Evolutionary conservation across 768 basidiomycete species (phyloP).

Genomic region (Trametes maxima): DNA sequence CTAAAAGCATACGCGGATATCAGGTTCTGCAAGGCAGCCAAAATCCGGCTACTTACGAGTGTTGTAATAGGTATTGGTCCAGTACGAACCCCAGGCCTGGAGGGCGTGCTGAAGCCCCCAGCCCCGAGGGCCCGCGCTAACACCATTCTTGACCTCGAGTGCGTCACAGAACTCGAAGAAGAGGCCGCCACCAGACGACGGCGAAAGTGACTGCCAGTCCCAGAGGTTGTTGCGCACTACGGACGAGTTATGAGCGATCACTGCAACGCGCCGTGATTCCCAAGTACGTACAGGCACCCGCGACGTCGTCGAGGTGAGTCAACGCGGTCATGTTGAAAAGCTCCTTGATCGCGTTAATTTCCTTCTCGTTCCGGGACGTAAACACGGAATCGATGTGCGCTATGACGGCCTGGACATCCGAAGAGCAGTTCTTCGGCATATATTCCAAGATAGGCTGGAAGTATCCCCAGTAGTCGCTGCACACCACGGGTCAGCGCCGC

Average conservation of each 20-base stretch:
- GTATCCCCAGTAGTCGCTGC: constrained; percentile 67
- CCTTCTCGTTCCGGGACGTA: constrained; percentile 42
- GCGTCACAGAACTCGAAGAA: constrained; percentile 72
- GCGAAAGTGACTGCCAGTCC: constrained; percentile 70
- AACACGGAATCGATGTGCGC: constrained; percentile 62
- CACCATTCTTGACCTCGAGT: constrained; percentile 62
- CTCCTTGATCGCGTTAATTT: constrained; percentile 57
- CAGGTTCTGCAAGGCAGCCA: background rate
- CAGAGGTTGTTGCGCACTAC: constrained; percentile 51
- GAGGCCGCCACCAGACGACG: constrained; percentile 44
- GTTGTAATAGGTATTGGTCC: constrained; percentile 48
- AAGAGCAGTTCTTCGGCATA: constrained; percentile 75
- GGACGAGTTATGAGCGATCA: background rate
- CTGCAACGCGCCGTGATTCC: background rate
- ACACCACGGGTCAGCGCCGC: background rate
- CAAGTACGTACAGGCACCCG: constrained; percentile 49
- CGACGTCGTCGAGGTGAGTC: constrained; percentile 66
- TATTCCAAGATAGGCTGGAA: constrained; percentile 69
- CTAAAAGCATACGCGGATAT: constrained; percentile 35
- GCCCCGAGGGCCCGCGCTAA: constrained; percentile 50
- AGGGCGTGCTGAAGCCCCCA: constrained; percentile 68
- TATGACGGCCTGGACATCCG: constrained; percentile 68
- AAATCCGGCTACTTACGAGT: constrained; percentile 40
- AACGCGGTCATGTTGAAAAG: constrained; percentile 57
- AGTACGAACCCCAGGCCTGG: constrained; percentile 61